Conservation (phyloP, 2,329 filamentous ascomycete genomes). For the Colletotrichum australisinense region DNA sequence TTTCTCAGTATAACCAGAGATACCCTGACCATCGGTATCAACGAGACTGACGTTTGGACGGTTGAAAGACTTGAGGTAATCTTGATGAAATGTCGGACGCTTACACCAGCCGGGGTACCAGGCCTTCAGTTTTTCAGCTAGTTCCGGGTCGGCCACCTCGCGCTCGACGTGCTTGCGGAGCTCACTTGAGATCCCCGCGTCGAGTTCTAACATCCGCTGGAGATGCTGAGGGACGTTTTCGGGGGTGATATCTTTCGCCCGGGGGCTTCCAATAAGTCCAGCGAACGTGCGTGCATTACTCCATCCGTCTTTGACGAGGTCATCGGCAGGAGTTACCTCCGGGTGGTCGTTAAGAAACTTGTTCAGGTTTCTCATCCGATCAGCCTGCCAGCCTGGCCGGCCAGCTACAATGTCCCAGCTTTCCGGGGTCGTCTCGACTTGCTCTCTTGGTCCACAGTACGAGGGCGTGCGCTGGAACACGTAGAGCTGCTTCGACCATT, state of each 20-base stretch:
- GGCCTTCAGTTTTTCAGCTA: slow-evolving; percentile 64
- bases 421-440: slow-evolving; percentile 51
- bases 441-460: slow-evolving; percentile 47
- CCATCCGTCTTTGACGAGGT: too few species aligned
- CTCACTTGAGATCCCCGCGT: slow-evolving; percentile 2
- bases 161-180: slow-evolving; percentile 58
- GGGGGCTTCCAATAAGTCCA: not conserved
- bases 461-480: slow-evolving; percentile 67
- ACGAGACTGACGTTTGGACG: slow-evolving; percentile 66
- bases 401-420: slow-evolving; percentile 47
- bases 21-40: slow-evolving; percentile 66
- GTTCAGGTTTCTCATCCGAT: slow-evolving; percentile 48
- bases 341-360: slow-evolving; percentile 40
- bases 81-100: slow-evolving; percentile 70
- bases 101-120: slow-evolving; percentile 74
- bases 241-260: slow-evolving; percentile 38
- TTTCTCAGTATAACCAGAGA: slow-evolving; percentile 54
- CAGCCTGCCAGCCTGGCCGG: slow-evolving; percentile 57
- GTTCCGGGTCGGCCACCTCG: slow-evolving; percentile 60
- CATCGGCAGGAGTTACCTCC: not conserved
- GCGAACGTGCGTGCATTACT: too few species aligned
- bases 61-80: slow-evolving; percentile 70
- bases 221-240: slow-evolving; percentile 53
- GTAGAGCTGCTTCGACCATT: slow-evolving; percentile 60
- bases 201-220: slow-evolving; percentile 38